Evolutionary conservation across 371 early-diverging fungal genomes (phyloP).

Genomic region (Lichtheimia hyalospora): DNA sequence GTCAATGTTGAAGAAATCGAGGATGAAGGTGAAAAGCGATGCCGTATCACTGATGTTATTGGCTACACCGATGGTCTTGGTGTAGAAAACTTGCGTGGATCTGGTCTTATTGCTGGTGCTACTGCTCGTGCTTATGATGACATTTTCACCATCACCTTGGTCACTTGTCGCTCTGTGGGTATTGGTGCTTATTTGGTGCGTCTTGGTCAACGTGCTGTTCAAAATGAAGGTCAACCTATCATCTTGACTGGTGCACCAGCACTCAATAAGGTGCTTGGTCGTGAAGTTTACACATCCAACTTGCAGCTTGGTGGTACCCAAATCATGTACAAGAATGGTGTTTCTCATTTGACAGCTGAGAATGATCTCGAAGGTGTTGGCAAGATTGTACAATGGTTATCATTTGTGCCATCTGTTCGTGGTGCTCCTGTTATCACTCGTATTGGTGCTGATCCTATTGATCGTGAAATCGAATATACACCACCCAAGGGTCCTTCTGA

Average conservation of each 20-base stretch:
- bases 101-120: constrained; percentile 98
- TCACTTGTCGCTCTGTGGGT: constrained; percentile 97
- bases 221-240: constrained; percentile 97
- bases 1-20: constrained; percentile 69
- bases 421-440: constrained; percentile 65
- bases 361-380: constrained; percentile 90
- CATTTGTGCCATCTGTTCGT: constrained; percentile 81
- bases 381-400: constrained; percentile 94
- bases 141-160: constrained; percentile 96
- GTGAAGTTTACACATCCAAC: constrained; percentile 98
- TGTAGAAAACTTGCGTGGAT: constrained; percentile 98
- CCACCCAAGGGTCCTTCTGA: constrained; percentile 90
- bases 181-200: constrained; percentile 99
- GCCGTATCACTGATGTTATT: constrained; percentile 88
- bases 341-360: constrained; percentile 93
- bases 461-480: constrained; percentile 74
- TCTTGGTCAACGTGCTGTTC: constrained; percentile 96
- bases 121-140: constrained; percentile 95
- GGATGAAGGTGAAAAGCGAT: constrained; percentile 76
- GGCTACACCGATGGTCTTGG: constrained; percentile 92
- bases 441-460: constrained; percentile 60
- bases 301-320: constrained; percentile 98
- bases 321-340: constrained; percentile 99
- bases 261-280: constrained; percentile 97
- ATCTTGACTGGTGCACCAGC: constrained; percentile 98